phyloP scores from a whole-genome alignment of 2,329 filamentous ascomycete genomes.

The Alternaria sp. region DNA sequence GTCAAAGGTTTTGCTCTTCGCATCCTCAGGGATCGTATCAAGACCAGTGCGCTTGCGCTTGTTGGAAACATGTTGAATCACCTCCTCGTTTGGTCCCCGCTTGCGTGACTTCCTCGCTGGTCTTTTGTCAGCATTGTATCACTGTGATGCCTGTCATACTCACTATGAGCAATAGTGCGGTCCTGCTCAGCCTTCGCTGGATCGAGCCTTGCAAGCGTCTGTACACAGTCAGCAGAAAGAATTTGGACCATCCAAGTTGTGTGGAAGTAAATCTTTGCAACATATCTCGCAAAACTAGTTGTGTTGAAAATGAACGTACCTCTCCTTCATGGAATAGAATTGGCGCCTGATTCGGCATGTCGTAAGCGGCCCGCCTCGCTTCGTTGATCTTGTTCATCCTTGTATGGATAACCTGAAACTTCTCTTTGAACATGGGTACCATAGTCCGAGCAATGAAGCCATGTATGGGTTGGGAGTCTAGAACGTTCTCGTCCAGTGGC shows the following conservation, averaged over 20 bases:
- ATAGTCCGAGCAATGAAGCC: constrained; percentile 35
- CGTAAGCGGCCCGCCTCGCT: constrained; percentile 32
- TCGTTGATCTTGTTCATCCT: constrained; percentile 38
- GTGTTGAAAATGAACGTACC: constrained; percentile 22
- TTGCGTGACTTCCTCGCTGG: constrained; percentile 17
- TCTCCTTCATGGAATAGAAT: constrained; percentile 32
- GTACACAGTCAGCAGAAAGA: not conserved
- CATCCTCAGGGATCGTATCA: constrained; percentile 30
- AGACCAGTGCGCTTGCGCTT: constrained; percentile 37
- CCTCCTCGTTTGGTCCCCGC: constrained; percentile 20
- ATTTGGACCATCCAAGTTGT: not conserved
- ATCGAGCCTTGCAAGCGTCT: constrained; percentile 32
- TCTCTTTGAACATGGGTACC: constrained; percentile 35
- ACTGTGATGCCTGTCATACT: not conserved
- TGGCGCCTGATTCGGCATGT: constrained; percentile 24
- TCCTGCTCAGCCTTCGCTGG: constrained; percentile 12
- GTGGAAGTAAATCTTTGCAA: not conserved
- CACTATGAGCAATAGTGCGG: constrained; percentile 12
- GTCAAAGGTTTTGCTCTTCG: constrained; percentile 36
- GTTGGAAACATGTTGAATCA: constrained; percentile 37
- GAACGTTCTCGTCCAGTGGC: constrained; percentile 27
- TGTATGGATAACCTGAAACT: constrained; percentile 35
- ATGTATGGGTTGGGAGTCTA: constrained; percentile 35
- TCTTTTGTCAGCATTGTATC: not conserved
- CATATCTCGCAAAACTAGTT: fast-evolving